A percentile compares a stretch with the other conserved stretches of the same genome.
phyloP scores from a whole-genome alignment of 176 grass and related monocot genomes.

The Carex littledalei region DNA sequence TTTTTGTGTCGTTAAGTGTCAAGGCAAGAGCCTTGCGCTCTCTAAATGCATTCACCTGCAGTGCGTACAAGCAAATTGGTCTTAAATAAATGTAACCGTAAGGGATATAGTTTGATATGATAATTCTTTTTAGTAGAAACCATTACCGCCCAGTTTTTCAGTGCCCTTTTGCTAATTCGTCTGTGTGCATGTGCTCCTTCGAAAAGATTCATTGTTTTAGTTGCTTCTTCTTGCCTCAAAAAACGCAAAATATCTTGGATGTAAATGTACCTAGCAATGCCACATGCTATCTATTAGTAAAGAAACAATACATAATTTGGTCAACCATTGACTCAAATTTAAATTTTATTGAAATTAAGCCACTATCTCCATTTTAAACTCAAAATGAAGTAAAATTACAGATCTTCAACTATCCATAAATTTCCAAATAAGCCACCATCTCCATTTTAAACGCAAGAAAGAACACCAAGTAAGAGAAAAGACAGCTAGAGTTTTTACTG shows the following conservation, averaged over 20 bases:
- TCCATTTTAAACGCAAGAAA: no score
- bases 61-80: neutral
- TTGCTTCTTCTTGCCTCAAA: slow-evolving; percentile 74
- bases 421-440: neutral
- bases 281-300: neutral
- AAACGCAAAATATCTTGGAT: slow-evolving; percentile 67
- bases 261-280: slow-evolving; percentile 65
- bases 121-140: neutral
- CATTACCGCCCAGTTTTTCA: slow-evolving; percentile 86
- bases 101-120: neutral
- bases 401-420: neutral
- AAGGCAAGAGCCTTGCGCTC: slow-evolving; percentile 85
- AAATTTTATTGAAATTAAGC: neutral
- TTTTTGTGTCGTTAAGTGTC: slow-evolving; percentile 97
- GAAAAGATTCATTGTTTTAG: slow-evolving; percentile 74
- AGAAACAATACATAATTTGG: neutral
- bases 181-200: slow-evolving; percentile 64
- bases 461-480: no score
- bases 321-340: neutral
- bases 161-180: slow-evolving; percentile 68
- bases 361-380: no score
- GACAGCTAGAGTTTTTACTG: no score
- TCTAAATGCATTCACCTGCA: slow-evolving; percentile 79
- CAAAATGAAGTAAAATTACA: neutral
- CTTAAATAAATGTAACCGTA: neutral